Evolutionary conservation across 306 rosid species (phyloP).

Genomic region (Vicia faba): DNA sequence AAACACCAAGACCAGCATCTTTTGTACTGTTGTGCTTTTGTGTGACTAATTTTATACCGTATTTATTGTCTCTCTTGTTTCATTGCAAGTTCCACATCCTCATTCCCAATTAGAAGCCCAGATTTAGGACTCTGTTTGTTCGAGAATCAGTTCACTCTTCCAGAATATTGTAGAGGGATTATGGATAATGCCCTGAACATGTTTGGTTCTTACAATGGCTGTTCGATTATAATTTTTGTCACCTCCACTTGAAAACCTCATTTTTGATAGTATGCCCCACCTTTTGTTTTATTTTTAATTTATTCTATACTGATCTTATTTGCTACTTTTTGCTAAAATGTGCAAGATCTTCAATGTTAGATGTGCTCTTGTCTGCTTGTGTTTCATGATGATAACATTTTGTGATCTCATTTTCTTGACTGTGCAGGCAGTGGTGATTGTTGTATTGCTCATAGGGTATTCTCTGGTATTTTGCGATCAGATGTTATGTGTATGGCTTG

Average conservation of each 20-base stretch:
- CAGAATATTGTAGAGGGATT: conserved; percentile 1
- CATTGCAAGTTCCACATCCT: conserved; percentile 3
- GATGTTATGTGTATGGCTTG: conserved; percentile 97
- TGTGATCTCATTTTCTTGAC: conserved; percentile 40
- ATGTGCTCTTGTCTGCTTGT: conserved; percentile 10
- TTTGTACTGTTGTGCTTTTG: background rate
- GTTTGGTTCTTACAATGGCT: conserved; percentile 7
- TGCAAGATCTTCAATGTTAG: conserved; percentile 15
- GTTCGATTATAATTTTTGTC: conserved; percentile 2
- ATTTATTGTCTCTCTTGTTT: background rate
- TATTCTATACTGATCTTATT: background rate
- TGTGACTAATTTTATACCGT: background rate
- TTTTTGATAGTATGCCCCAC: background rate
- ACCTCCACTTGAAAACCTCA: background rate
- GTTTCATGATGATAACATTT: conserved; percentile 32
- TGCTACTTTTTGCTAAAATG: conserved; percentile 24
- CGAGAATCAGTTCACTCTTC: background rate
- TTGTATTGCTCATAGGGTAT: conserved; percentile 89
- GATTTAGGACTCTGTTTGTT: conserved; percentile 6
- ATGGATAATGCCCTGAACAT: background rate
- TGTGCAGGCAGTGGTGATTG: conserved; percentile 88
- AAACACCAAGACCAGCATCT: background rate
- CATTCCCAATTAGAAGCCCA: conserved; percentile 1
- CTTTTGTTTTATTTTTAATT: conserved; percentile 18
- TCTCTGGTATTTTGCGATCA: conserved; percentile 89